A percentile compares a stretch with the other conserved stretches of the same genome.
phyloP scores from a whole-genome alignment of 345 rosid genomes.

The Gossypium turneri region DNA sequence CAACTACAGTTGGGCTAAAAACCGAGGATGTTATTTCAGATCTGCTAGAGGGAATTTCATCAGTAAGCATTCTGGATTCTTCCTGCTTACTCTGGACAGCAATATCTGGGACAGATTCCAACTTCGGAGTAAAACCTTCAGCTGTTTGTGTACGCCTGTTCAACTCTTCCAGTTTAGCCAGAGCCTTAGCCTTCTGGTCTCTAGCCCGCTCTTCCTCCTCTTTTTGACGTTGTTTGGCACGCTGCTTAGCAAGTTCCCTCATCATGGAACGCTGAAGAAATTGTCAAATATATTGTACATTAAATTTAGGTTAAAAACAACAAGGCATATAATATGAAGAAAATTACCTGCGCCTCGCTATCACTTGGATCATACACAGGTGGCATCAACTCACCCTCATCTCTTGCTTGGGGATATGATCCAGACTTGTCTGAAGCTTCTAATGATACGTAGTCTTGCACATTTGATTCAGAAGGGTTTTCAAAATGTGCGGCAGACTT shows the following conservation, averaged over 20 bases:
- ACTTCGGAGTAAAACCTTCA: constrained; percentile 42
- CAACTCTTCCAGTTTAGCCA: constrained; percentile 76
- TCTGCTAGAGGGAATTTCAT: constrained; percentile 26
- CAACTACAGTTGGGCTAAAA: constrained; percentile 17
- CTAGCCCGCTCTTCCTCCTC: constrained; percentile 91
- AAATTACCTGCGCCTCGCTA: constrained; percentile 45
- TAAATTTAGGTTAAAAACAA: constrained; percentile 16
- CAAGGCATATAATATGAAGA: constrained; percentile 14
- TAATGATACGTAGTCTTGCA: constrained; percentile 28
- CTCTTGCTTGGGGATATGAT: constrained; percentile 30
- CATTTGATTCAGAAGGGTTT: constrained; percentile 31
- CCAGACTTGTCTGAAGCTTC: constrained; percentile 36
- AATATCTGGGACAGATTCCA: constrained; percentile 33
- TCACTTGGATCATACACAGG: constrained; percentile 43
- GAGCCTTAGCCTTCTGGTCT: constrained; percentile 88
- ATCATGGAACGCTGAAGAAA: constrained; percentile 59
- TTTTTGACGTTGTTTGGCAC: constrained; percentile 58
- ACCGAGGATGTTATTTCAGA: constrained; percentile 27
- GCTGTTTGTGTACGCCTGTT: constrained; percentile 57
- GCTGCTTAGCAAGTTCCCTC: constrained; percentile 72
- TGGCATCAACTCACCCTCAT: constrained; percentile 38
- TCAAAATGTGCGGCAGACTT: constrained; percentile 34
- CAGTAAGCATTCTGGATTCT: constrained; percentile 27
- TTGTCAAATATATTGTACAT: constrained; percentile 17
- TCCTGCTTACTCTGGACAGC: constrained; percentile 35